phyloP scores from a whole-genome alignment of 2,329 filamentous ascomycete genomes.

The Leptodontidium sp. region DNA sequence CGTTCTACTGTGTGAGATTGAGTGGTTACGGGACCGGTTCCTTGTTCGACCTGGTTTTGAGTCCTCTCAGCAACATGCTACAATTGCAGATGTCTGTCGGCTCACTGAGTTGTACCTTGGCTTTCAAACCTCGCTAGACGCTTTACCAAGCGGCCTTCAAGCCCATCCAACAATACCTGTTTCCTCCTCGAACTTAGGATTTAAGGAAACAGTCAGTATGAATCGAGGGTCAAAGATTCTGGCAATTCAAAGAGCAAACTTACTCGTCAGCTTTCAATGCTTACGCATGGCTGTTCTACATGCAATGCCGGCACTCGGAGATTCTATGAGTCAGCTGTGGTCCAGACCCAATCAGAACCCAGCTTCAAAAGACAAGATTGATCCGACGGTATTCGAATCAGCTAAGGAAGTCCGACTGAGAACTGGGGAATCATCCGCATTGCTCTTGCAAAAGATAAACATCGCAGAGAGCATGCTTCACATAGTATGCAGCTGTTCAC shows the following conservation, averaged over 20 bases:
- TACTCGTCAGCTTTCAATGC: not conserved
- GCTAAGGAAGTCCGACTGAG: not conserved
- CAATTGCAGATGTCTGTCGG: not conserved
- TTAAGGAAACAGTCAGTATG: not conserved
- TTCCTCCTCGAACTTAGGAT: not conserved
- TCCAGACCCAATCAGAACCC: not conserved
- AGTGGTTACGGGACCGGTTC: not conserved
- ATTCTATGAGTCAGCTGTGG: not conserved
- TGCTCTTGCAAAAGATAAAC: not conserved
- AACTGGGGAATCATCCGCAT: not conserved
- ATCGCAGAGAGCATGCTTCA: slow-evolving; percentile 1
- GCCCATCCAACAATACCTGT: not conserved
- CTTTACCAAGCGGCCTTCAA: not conserved
- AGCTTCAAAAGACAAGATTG: not conserved
- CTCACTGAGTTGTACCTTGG: not conserved
- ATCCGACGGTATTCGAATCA: not conserved
- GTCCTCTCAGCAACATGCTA: not conserved
- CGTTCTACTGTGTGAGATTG: not conserved
- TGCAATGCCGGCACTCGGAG: not conserved
- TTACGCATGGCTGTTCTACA: not conserved
- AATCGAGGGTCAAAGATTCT: not conserved
- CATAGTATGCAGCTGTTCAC: not conserved
- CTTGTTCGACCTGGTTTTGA: not conserved
- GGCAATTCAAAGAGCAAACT: not conserved
- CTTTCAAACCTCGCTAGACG: not conserved